Evolutionary conservation across 164 flowering plant genomes (phyloP).

Genomic region (Cinnamomum chago): DNA sequence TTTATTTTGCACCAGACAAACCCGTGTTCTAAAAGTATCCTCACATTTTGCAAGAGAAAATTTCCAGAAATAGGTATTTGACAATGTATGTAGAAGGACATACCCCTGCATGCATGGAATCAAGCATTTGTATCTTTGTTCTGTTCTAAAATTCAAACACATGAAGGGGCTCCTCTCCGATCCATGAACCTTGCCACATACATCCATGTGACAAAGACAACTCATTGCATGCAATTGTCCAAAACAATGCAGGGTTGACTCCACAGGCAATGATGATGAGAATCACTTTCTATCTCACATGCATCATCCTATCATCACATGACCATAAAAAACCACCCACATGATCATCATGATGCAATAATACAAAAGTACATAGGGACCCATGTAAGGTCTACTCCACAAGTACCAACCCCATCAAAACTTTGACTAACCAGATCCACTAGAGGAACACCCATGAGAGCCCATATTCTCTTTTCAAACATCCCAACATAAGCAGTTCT

Average conservation of each 20-base stretch:
- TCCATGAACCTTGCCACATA: too few species aligned
- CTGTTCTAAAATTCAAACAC: too few species aligned
- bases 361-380: background rate
- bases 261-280: background rate
- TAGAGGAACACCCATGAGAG: background rate
- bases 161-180: too few species aligned
- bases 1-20: too few species aligned
- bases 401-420: conserved; percentile 6
- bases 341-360: too few species aligned
- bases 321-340: too few species aligned
- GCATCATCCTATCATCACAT: background rate
- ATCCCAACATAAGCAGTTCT: background rate
- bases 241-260: background rate
- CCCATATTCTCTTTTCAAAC: conserved; percentile 1
- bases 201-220: conserved; percentile 1
- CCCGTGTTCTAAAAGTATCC: too few species aligned
- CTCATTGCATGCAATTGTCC: background rate
- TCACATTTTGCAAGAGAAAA: too few species aligned
- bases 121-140: too few species aligned
- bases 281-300: background rate
- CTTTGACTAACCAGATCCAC: conserved; percentile 8
- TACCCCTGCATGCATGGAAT: too few species aligned
- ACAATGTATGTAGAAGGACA: too few species aligned
- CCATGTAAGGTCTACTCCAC: conserved; percentile 3
- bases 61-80: too few species aligned